phyloP scores from a whole-genome alignment of 345 rosid species.

The Moricandia moricandioides region DNA sequence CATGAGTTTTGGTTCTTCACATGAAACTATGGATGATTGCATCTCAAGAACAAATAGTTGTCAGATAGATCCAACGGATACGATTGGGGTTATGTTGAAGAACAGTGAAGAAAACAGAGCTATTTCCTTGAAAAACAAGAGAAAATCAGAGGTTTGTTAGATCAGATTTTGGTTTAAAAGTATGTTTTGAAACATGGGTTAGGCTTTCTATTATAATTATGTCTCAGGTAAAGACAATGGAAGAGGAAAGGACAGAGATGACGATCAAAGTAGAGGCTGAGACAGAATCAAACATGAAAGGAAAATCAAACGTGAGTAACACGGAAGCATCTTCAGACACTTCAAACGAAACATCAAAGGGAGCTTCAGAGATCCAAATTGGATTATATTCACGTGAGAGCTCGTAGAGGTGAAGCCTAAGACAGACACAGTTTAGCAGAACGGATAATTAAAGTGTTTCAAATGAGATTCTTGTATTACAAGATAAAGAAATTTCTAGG shows the following conservation, averaged over 20 bases:
- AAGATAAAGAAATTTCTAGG: slow-evolving; percentile 12
- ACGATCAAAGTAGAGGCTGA: slow-evolving; percentile 39
- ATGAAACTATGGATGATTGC: slow-evolving; percentile 36
- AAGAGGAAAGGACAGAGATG: slow-evolving; percentile 36
- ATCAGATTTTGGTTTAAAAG: neutral
- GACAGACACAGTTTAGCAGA: slow-evolving; percentile 52
- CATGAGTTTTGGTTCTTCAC: slow-evolving; percentile 24
- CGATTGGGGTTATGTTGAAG: slow-evolving; percentile 23
- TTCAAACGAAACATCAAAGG: slow-evolving; percentile 36
- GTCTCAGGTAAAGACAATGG: slow-evolving; percentile 35
- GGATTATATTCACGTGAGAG: slow-evolving; percentile 46
- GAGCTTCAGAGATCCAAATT: slow-evolving; percentile 35
- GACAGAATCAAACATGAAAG: slow-evolving; percentile 35
- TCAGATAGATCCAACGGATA: slow-evolving; percentile 28
- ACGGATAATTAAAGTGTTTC: slow-evolving; percentile 33
- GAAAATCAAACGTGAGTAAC: slow-evolving; percentile 32
- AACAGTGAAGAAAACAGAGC: slow-evolving; percentile 18
- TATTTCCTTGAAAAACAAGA: slow-evolving; percentile 36
- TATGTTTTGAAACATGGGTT: neutral
- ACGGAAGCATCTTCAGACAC: slow-evolving; percentile 16
- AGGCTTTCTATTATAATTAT: neutral
- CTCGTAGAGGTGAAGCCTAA: slow-evolving; percentile 46
- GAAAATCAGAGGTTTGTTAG: slow-evolving; percentile 48
- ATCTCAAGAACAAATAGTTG: slow-evolving; percentile 42
- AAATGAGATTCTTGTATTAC: neutral